Percentiles rank a stretch among this genome's conserved stretches.
phyloP scores from a whole-genome alignment of 139 green algal species.

The Chlorella sorokiniana region DNA sequence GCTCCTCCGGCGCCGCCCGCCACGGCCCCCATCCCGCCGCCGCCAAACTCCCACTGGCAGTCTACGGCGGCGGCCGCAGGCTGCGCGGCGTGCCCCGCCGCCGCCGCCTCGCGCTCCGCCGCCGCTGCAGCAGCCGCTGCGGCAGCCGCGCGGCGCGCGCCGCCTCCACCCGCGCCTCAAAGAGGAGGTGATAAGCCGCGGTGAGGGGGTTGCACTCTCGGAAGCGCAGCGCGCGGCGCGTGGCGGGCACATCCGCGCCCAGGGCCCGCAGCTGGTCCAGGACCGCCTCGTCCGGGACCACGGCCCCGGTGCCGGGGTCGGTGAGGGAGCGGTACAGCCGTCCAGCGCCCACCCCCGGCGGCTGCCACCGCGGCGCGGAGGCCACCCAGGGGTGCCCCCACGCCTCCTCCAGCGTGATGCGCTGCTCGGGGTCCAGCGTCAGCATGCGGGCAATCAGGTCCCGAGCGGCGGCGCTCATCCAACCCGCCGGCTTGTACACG shows the following conservation, averaged over 20 bases:
- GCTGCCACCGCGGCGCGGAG: conserved; percentile 20
- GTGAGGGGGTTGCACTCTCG: conserved; percentile 42
- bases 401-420: conserved; percentile 59
- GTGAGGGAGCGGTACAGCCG: conserved; percentile 23
- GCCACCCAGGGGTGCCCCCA: conserved; percentile 59
- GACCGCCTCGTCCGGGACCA: conserved; percentile 24
- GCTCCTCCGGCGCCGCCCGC: background rate
- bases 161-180: conserved; percentile 25
- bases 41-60: conserved; percentile 23
- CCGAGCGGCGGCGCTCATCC: conserved; percentile 23
- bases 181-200: conserved; percentile 42
- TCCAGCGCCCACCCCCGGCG: conserved; percentile 12
- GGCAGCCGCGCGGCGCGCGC: background rate
- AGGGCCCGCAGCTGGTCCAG: conserved; percentile 30
- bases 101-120: background rate
- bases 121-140: background rate
- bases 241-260: conserved; percentile 8
- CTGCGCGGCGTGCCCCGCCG: background rate
- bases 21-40: background rate
- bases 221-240: conserved; percentile 25
- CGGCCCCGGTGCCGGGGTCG: conserved; percentile 13
- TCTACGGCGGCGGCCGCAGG: background rate
- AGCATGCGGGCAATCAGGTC: conserved; percentile 76
- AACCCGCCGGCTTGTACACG: conserved; percentile 38
- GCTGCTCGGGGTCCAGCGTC: conserved; percentile 67